Evolutionary conservation across 306 rosid species (phyloP), one percentile per base, ranked within the genome.

Genomic region (Ormosia emarginata): DNA sequence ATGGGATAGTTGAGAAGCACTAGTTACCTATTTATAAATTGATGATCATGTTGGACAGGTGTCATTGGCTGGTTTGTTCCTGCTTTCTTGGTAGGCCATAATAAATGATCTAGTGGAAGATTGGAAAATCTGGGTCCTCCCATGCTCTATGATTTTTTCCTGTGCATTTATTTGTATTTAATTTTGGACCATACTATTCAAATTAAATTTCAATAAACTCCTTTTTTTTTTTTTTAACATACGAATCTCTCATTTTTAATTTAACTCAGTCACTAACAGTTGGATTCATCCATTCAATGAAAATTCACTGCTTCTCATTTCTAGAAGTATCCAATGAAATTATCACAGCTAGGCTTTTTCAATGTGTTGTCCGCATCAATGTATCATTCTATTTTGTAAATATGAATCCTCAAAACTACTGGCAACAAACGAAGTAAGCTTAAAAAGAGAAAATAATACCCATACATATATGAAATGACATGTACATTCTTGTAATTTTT

Each of bases 1-100:
- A 74, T 79, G 71, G 67, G 85, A 75, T 50, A 0, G 1, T 39
- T 5, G 40, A 32, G 18, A 14, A 59, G 56, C 55, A 40, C 8
- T 17, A 13, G 78, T 30, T 32, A n/a, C 66, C 78, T 79, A 79
- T 79, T 86, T 86, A 83, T 86, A 86, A 86, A 55, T 50, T 17
- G 33, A 10, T 37, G 75, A 39, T 67, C 43, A 61, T 67, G 82
- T 8, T 11, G 17, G 47, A 33, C 71, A 17, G 44, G 72, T 34
- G 81, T 50, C 17, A 65, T 36, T 24, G 64, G 53, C 8, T 44
- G n/a, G 71, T 62, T 53, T 61, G 14, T 59, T 81, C 18, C 65
- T 57, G 4, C 18, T 59, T 74, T 79, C 34, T 43, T 52, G 85
- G 85, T 70, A 63, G 57, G 66, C 41, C 71, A 62, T 85, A 52